Percentiles rank a stretch among this genome's conserved stretches.
Evolutionary conservation across 2,329 filamentous ascomycete species (phyloP).

Genomic region (Diaporthe australafricana): DNA sequence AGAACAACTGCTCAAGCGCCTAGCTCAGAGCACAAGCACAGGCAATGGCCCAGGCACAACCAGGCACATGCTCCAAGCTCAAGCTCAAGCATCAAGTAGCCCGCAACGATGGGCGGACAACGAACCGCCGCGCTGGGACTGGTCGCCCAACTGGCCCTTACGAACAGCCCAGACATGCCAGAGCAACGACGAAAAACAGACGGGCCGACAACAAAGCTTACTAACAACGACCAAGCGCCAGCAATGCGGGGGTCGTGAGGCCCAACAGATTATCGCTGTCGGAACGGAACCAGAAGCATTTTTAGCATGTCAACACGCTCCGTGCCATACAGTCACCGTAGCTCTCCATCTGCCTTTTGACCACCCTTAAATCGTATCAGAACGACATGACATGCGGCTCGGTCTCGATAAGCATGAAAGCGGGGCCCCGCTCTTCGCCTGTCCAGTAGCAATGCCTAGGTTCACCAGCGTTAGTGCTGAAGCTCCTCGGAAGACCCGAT

Average conservation of each 20-base stretch:
- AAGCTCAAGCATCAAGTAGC: not conserved
- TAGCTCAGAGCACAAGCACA: not conserved
- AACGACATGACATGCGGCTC: not conserved
- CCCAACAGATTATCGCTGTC: not conserved
- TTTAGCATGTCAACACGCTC: not conserved
- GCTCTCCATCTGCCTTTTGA: not conserved
- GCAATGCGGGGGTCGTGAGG: not conserved
- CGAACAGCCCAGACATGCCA: not conserved
- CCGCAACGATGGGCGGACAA: not conserved
- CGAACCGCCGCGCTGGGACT: constrained; percentile 18
- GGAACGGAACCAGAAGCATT: no score
- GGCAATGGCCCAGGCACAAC: not conserved
- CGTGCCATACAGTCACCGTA: not conserved
- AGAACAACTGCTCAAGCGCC: not conserved
- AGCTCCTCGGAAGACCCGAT: no score
- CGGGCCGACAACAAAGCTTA: constrained; percentile 2
- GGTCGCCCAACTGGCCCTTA: not conserved
- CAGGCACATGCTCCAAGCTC: no score
- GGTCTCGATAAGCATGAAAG: not conserved
- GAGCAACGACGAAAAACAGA: not conserved
- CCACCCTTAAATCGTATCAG: no score
- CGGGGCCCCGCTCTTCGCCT: not conserved
- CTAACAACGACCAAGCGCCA: not conserved
- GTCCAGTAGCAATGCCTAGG: not conserved
- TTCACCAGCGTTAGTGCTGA: not conserved